Evolutionary conservation across 495 filamentous ascomycete genomes (phyloP), one percentile per base, ranked within the genome.

Genomic region (Penicillium malachiteum): DNA sequence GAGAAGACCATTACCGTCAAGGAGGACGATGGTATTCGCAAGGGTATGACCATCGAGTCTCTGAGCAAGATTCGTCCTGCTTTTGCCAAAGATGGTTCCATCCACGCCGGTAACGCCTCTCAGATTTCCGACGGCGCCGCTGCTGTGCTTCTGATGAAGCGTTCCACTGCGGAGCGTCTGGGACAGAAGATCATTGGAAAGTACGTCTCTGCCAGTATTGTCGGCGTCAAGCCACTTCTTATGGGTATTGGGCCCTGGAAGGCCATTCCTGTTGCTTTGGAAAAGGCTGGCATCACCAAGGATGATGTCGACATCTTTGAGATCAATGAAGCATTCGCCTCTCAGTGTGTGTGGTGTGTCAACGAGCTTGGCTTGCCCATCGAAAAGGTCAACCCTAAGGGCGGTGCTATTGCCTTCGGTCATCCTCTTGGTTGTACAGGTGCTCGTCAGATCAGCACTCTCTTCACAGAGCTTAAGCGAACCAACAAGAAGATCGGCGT

Each of bases 291-390:
- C 40, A 82, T 98, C 57, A 82, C 79, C 58, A 91, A 89, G 75
- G 88, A 93, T 44, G 94, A 97, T 58, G 91, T 98, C 35, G 95
- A 97, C 71, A 89, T 97, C 68, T 98, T 81, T 68, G 94, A 98
- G 84, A 97, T 98, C 81, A 98, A 98, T 80, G 94, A 98, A 84
- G 94, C 94, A 7, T 98, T 98, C 70, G 94, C 94, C 13, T 87
- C 82, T 50, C 94, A 98, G 80, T 96, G 91, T 65, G 76, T 98
- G 47, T 97, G 88, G 87, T 98, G 95, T 75, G 80, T 86, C 44
- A 87, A 91, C 65, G 89, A 96, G 80, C 84, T 98, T 14, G 88
- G 87, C 30, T 65, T 98, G 43, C 88, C 90, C 57, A 42, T 64
- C 13, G 70, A 74, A 52, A 96, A 96, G 82, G 82, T 97, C 63